phyloP scores from a whole-genome alignment of 2,329 filamentous ascomycete species.

The Emmonsia crescens region DNA sequence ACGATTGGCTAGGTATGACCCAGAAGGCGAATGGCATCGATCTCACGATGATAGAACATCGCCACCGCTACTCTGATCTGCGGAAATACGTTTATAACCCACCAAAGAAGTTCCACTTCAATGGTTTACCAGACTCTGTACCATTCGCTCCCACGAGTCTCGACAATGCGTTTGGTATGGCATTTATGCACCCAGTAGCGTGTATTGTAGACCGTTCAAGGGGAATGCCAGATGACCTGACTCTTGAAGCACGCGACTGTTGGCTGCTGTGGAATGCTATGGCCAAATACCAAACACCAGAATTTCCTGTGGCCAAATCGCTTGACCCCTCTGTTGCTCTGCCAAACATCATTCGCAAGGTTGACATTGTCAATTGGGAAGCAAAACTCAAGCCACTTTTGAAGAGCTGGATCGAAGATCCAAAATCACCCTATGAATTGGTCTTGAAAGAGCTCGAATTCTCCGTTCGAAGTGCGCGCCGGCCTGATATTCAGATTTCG shows the following conservation, averaged over 20 bases:
- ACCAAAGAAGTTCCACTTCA: conserved; percentile 39
- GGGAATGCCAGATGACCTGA: conserved; percentile 57
- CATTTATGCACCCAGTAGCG: conserved; percentile 56
- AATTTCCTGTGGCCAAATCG: conserved; percentile 40
- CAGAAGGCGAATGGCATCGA: conserved; percentile 54
- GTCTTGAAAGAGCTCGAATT: conserved; percentile 41
- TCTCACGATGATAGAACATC: conserved; percentile 57
- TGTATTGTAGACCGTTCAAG: conserved; percentile 51
- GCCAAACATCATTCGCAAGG: conserved; percentile 49
- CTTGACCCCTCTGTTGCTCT: conserved; percentile 43
- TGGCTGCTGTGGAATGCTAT: conserved; percentile 55
- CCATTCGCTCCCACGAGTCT: conserved; percentile 37
- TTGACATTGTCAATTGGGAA: conserved; percentile 58
- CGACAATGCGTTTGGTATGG: conserved; percentile 41
- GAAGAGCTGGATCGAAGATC: conserved; percentile 48
- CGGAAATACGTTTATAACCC: conserved; percentile 61
- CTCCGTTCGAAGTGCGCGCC: conserved; percentile 4
- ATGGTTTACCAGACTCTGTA: conserved; percentile 36
- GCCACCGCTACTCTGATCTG: conserved; percentile 62
- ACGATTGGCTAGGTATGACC: conserved; percentile 53
- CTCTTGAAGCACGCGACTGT: conserved; percentile 61
- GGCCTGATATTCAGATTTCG: conserved; percentile 11
- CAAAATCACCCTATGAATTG: conserved; percentile 41
- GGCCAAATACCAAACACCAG: conserved; percentile 43
- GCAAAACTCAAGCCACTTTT: conserved; percentile 48